Conservation (phyloP, 192 early-diverging fungal species). For the Entomortierella beljakovae region DNA sequence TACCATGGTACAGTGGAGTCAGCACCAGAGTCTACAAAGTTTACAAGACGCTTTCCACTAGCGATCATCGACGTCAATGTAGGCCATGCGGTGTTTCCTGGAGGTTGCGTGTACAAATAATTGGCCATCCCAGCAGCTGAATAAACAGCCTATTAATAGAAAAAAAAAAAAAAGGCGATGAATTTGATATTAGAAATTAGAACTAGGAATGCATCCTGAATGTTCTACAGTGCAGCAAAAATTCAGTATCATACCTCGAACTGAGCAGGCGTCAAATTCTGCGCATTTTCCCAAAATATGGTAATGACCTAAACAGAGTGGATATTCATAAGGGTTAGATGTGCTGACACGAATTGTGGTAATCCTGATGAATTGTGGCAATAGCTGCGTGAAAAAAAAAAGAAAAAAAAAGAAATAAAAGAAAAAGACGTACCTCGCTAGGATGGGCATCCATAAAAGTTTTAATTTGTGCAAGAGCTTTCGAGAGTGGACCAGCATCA, state of each 20-base stretch:
- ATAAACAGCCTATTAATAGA: slow-evolving; percentile 55
- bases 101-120: slow-evolving; percentile 64
- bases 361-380: background rate
- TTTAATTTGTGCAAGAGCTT: slow-evolving; percentile 66
- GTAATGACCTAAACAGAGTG: slow-evolving; percentile 64
- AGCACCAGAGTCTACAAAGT: slow-evolving; percentile 66
- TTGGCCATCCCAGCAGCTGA: slow-evolving; percentile 61
- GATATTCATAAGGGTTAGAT: background rate
- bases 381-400: background rate
- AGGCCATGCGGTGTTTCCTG: slow-evolving; percentile 69
- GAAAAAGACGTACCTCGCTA: slow-evolving; percentile 57
- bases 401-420: background rate
- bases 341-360: too few relatives aligned
- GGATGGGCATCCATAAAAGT: slow-evolving; percentile 72
- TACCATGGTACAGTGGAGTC: slow-evolving; percentile 75
- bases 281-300: slow-evolving; percentile 78
- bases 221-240: background rate
- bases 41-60: slow-evolving; percentile 73
- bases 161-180: background rate
- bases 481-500: slow-evolving; percentile 67
- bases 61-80: slow-evolving; percentile 74
- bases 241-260: slow-evolving; percentile 44
- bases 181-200: background rate
- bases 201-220: background rate
- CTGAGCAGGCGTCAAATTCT: slow-evolving; percentile 57